Conservation (phyloP, 2,329 filamentous ascomycete species). For the Podosphaera aphanis region DNA sequence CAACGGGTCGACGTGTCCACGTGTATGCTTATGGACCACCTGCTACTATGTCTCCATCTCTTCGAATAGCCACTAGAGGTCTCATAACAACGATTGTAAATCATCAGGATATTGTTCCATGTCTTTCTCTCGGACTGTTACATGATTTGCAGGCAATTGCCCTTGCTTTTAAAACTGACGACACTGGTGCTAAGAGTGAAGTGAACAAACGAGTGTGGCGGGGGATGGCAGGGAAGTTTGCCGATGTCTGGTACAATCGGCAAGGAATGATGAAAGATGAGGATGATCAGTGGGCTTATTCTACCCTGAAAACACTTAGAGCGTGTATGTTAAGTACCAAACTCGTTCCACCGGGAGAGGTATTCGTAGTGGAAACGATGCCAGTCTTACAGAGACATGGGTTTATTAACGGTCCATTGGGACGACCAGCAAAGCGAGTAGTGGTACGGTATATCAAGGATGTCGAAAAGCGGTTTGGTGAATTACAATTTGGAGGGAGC, state of each 20-base stretch:
- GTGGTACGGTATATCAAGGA: constrained; percentile 48
- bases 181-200: constrained; percentile 40
- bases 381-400: constrained; percentile 43
- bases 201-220: constrained; percentile 43
- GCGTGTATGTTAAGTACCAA: constrained; percentile 46
- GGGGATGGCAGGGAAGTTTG: constrained; percentile 35
- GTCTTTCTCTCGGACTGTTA: constrained; percentile 47
- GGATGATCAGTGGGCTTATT: constrained; percentile 45
- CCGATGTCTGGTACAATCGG: constrained; percentile 32
- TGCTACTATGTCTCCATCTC: constrained; percentile 44
- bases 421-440: constrained; percentile 41
- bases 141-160: constrained; percentile 54
- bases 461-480: constrained; percentile 45
- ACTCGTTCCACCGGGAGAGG: constrained; percentile 51
- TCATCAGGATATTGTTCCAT: constrained; percentile 50
- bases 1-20: constrained; percentile 46
- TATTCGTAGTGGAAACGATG: constrained; percentile 48
- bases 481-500: constrained; percentile 45
- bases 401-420: constrained; percentile 25
- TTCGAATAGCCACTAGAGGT: constrained; percentile 46
- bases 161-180: constrained; percentile 49
- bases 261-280: constrained; percentile 23
- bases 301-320: constrained; percentile 40
- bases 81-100: constrained; percentile 55
- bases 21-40: constrained; percentile 62